Evolutionary conservation across 164 flowering plant genomes (phyloP), one percentile per base, ranked within the genome.

Genomic region (Vitis amurensis): DNA sequence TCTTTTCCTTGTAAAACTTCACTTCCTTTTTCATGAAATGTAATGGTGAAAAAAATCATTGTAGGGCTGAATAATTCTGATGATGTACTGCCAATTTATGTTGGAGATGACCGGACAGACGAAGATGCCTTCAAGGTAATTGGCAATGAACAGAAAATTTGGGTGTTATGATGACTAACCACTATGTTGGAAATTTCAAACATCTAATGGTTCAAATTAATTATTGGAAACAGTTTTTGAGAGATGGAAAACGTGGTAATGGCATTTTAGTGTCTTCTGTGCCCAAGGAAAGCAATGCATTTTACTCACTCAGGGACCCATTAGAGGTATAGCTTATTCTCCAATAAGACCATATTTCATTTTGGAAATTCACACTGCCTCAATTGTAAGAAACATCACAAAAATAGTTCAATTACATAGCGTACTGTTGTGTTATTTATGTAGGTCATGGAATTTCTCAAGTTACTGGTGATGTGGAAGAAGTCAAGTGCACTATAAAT

Each of bases 101-200:
- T 89, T 59, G 97, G 97, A 71, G 97, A 91, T 77, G 97, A 91
- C 69, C 82, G 87, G 50, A 91, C 97, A 14, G 97, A 91, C 79
- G 97, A 91, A 77, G 97, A 91, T 82, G 92, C 91, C 9, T 88
- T 89, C 57, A 84, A 83, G 91, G 94, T 87, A 77, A 11, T 19
- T 56, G n/a, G 3, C 37, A 12, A 15, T 37, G 23, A 64, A 53
- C 37, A 19, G 11, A 14, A 64, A 6, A 1, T 12, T 16, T 3
- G 37, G 3, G n/a, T 5, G 23, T 16, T 6, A 17, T 15, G 30
- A 47, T 56, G 27, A 53, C 13, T 27, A 27, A 8, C 51, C 4
- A 15, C 27, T 29, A 2, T 5, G 50, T 0, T 9, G 16, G 12
- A 37, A 8, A 7, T 9, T 53, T 11, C 9, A 53, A 37, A 15